Evolutionary conservation across 2,329 filamentous ascomycete species (phyloP), one percentile per base, ranked within the genome.

Genomic region (Mycogone perniciosa): DNA sequence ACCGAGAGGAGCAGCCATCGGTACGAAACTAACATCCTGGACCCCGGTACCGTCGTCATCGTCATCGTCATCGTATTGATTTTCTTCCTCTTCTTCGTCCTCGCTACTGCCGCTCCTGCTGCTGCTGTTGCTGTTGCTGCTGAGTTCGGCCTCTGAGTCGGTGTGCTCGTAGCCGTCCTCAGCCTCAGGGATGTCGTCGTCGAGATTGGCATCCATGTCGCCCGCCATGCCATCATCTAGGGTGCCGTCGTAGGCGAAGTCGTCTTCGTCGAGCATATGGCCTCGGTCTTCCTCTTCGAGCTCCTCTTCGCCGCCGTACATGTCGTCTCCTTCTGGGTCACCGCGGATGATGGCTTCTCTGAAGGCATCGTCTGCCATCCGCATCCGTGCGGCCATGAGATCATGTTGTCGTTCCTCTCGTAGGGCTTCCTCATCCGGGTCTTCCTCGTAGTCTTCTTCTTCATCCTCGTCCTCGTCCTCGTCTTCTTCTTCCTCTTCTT

Each of bases 151-250:
- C 57, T 89, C 86, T 2, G 85, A 86, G 67, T 89, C 86, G 7
- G 86, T 89, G 63, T 89, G 86, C 71, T 90, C 86, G 70, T 89
- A 89, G 58, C 80, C 79, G 60, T 71, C 73, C 60, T 81, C 79
- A 7, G 76, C 82, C 53, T 86, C 83, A 20, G 85, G 84, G 34
- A 89, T 79, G 53, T 86, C 84, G 44, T 82, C 84, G 63, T 89
- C 86, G 38, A 89, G 72, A 62, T 89, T 77, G n/a, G 76, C 81
- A 46, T 79, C 82, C 79, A 85, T 84, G 60, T 76, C 76, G 55
- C 59, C 56, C 51, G 60, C 62, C 10, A 61, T 57, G 10, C 50
- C 58, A 51, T 62, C 58, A 31, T 66, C 61, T 5, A 54, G 50
- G 30, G 33, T 45, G 11, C 58, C 67, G 10, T 64, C 63, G 11